Base-by-base conservation (phyloP, 192 early-diverging fungal species). In the Coemansia sp. region DNA sequence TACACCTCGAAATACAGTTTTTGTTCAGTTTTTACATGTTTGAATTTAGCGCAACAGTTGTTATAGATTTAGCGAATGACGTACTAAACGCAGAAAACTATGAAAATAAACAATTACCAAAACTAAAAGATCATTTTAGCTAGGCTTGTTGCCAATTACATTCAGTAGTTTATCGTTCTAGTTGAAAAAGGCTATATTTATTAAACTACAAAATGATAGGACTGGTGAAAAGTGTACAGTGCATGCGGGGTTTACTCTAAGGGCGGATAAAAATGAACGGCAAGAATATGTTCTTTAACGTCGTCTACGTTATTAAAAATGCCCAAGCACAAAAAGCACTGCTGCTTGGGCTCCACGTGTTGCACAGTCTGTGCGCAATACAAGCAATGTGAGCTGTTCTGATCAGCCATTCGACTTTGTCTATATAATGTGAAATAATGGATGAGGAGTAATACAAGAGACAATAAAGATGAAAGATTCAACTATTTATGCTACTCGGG, bases 221-320 rank as follows among this genome's bases (percentile, higher is more conserved):
- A 7, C 32, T 35, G 32, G 32, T 35, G 32, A 6, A 8, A 35
- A 29, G 27, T 35, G 7, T 35, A 35, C 32, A 35, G 32, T 35
- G 32, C 7, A 35, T 35, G 27, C 27, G 32, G 32, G 6, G 32
- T 35, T 39, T 66, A 59, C 60, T 76, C 64, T 5, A 79, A 55
- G 0, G 65, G 65, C 3, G 76, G 70, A 47, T 52, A 79, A 63
- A 79, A 79, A 15, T 79, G 76, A 22, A 60, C 59, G 3, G 35
- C 22, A 7, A 60, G 24, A 12, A 79, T 73, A 32, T 79, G 76
- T 10, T 79, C 71, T 21, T 68, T 64, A 21, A 72, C 76, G 27
- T 69, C 67, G 2, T 66, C 60, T 0, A 79, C 63, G 52, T 56
- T 70, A 25, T 62, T 55, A 35, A 79, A 73, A 21, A 79, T 59